Evolutionary conservation across 495 filamentous ascomycete species (phyloP), one percentile per base, ranked within the genome.

Genomic region (Penicillium bialowiezense): DNA sequence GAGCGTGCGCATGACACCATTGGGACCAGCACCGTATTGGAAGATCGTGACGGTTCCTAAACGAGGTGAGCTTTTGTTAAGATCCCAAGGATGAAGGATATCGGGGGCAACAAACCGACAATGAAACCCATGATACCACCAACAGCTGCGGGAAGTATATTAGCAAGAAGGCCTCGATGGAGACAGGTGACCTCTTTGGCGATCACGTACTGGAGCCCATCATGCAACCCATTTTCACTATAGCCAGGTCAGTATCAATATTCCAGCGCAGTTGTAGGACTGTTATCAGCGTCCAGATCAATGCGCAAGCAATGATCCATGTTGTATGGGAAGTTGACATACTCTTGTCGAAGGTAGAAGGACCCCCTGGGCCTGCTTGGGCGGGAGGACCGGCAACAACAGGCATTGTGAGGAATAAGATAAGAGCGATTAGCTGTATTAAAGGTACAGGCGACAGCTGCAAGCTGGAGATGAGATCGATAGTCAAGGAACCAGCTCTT

Each of bases 61-160:
- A 19, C 3, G 21, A 10, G 13, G 24, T 69, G 35, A 60, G 59
- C 26, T 35, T 8, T 10, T 18, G 41, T 4, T 26, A 8, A 7
- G 3, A 0, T 9, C 4, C 1, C 14, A n/a, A 18, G 19, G n/a
- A 2, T 19, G 2, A 35, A 10, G 41, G 17, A 4, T 33, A 7
- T 23, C 14, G 8, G 29, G 24, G 44, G 13, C 38, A 21, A 54
- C 67, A 46, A 77, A 96, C 93, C 93, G 64, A 92, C 93, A 54
- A 98, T 93, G 76, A 98, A 97, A 43, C 93, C 93, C 74, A 97
- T 97, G 62, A 96, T 95, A 19, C 87, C 76, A 45, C 93, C 93
- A 41, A 97, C 93, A 64, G 89, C 91, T 97, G 61, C 18, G 34
- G n/a, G 31, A 43, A 29, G 20, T 41, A 48, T 28, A 51, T 42